Base-by-base conservation (phyloP, 106 monocot species). In the Dioscorea zingiberensis region DNA sequence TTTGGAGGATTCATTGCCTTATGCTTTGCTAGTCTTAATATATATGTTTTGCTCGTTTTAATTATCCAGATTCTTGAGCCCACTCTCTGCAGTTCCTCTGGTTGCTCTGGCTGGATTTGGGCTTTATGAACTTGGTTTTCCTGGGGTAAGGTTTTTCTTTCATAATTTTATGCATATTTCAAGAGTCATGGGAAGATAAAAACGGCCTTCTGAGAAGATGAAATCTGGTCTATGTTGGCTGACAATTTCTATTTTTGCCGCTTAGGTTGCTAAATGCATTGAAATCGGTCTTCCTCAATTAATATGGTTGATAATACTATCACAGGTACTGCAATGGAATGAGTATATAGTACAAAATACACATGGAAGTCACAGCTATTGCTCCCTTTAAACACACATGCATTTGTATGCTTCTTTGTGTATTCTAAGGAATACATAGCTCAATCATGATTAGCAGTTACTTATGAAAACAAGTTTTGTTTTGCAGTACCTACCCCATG, bases 51-150 rank as follows among this genome's bases (percentile, higher is more conserved):
- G 48, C 9, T 70, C 1, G 7, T 69, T 58, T 28, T 46, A 0
- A 32, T 32, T 71, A 17, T 70, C 12, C 76, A 97, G 95, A 71
- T 98, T 83, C 66, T 45, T 92, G 49, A 98, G 88, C 78, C 97
- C 97, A 16, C 75, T 98, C 1, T 77, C 97, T 27, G 85, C 78
- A n/a, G 97, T 84, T 76, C 97, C 97, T 66, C 61, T 98, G 60
- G 78, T 98, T 47, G 73, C 84, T 19, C 63, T 98, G 32, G 79
- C 76, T 49, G 97, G 92, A 6, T 88, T 89, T 80, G 97, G 97
- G 21, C 88, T 98, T 17, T 98, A 98, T 64, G 97, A 98, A 69
- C 72, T 93, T 29, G 97, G 97, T 47, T 98, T 98, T 73, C 97
- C 92, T 54, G 92, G 79, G 67, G 97, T 98, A 76, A 79, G 81